Percentiles rank a stretch among this genome's conserved stretches.
Evolutionary conservation across 2,329 filamentous ascomycete species (phyloP).

Genomic region (Teratosphaeria nubilosa): DNA sequence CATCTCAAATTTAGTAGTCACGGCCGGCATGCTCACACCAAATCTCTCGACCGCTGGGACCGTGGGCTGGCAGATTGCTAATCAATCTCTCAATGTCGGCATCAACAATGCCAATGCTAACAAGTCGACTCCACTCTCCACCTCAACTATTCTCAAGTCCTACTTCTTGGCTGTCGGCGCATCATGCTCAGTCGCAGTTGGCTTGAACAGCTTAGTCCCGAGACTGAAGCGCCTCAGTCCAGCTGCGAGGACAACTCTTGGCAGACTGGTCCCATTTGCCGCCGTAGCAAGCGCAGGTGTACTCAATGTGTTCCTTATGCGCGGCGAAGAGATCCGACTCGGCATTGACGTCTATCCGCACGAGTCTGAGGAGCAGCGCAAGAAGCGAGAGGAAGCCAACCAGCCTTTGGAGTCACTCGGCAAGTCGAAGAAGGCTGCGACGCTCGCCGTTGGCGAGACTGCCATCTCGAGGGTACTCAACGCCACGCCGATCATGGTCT

Average conservation of each 20-base stretch:
- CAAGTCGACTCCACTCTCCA: slow-evolving; percentile 84
- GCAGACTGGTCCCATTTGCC: slow-evolving; percentile 88
- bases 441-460: slow-evolving; percentile 83
- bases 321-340: slow-evolving; percentile 82
- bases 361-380: slow-evolving; percentile 58
- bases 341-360: slow-evolving; percentile 91
- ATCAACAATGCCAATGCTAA: slow-evolving; percentile 98
- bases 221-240: slow-evolving; percentile 68
- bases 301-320: slow-evolving; percentile 96
- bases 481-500: slow-evolving; percentile 91
- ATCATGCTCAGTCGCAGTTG: slow-evolving; percentile 85
- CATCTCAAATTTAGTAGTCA: slow-evolving; percentile 86
- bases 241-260: slow-evolving; percentile 63
- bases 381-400: slow-evolving; percentile 34
- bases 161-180: slow-evolving; percentile 88
- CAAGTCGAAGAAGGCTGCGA: slow-evolving; percentile 79
- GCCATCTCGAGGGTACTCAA: slow-evolving; percentile 86
- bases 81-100: slow-evolving; percentile 95
- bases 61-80: slow-evolving; percentile 86
- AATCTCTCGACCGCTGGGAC: slow-evolving; percentile 75
- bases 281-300: slow-evolving; percentile 86
- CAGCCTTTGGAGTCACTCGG: slow-evolving; percentile 51
- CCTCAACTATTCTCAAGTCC: slow-evolving; percentile 71
- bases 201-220: slow-evolving; percentile 82
- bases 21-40: slow-evolving; percentile 92